Percentiles rank a stretch among this genome's conserved stretches.
Conservation (phyloP, 352 stramenopile genomes). For the Globisporangium paddicum region DNA sequence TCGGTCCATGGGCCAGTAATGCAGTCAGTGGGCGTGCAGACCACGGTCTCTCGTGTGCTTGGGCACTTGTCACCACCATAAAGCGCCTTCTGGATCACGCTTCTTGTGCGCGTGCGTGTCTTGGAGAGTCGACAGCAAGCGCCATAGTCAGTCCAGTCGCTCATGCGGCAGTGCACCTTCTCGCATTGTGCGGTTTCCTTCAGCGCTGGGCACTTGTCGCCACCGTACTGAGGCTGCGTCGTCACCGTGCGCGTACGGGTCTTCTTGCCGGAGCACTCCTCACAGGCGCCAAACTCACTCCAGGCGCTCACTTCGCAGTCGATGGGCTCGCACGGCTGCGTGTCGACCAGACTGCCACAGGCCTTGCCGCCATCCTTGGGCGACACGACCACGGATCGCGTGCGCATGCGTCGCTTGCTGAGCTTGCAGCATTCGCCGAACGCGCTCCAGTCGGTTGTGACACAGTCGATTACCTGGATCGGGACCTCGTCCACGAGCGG, state of each 20-base stretch:
- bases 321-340: constrained; percentile 29
- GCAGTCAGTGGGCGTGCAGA: constrained; percentile 39
- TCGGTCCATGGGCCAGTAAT: constrained; percentile 46
- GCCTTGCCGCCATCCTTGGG: constrained; percentile 42
- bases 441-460: constrained; percentile 37
- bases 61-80: constrained; percentile 35
- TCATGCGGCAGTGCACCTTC: constrained; percentile 39
- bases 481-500: constrained; percentile 36
- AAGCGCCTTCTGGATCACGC: constrained; percentile 20
- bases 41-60: constrained; percentile 22
- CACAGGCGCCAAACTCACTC: constrained; percentile 40
- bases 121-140: constrained; percentile 33
- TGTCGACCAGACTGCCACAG: constrained; percentile 34
- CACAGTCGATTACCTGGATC: constrained; percentile 35
- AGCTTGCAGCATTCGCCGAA: constrained; percentile 32
- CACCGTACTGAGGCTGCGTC: constrained; percentile 22
- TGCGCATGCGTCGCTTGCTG: constrained; percentile 40
- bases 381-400: constrained; percentile 29
- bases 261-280: constrained; percentile 27
- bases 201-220: constrained; percentile 29
- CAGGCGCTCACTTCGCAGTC: constrained; percentile 50
- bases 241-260: constrained; percentile 33
- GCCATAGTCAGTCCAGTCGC: constrained; percentile 34
- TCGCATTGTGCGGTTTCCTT: constrained; percentile 33
- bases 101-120: constrained; percentile 32